These are phyloP conservation scores for Pythium rhizo-oryzae DNA, from an alignment of 352 stramenopile genomes.

Conservation along the genomic window DNA sequence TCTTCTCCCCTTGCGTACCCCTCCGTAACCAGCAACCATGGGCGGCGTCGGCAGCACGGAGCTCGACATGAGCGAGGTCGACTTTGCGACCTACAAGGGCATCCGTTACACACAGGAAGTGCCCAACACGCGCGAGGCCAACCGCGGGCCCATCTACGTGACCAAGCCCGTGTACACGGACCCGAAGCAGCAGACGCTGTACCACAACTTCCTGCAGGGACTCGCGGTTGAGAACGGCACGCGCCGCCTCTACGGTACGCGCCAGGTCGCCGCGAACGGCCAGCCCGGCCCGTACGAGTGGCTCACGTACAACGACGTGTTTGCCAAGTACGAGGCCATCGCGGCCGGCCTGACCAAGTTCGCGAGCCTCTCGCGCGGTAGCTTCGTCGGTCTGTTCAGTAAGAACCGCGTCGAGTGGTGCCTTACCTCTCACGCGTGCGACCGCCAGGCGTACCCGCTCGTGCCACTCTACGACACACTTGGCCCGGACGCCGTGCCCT, in stretches of 20 bases:
- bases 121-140: constrained; percentile 42
- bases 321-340: constrained; percentile 41
- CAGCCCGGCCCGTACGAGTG: constrained; percentile 53
- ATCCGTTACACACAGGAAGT: constrained; percentile 44
- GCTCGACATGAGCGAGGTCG: constrained; percentile 52
- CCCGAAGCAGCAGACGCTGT: constrained; percentile 47
- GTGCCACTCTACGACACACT: constrained; percentile 86
- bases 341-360: constrained; percentile 41
- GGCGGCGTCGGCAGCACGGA: constrained; percentile 41
- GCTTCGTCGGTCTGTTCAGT: constrained; percentile 59
- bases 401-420: constrained; percentile 80
- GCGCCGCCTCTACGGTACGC: constrained; percentile 45
- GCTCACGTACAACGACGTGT: constrained; percentile 59
- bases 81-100: constrained; percentile 57
- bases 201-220: constrained; percentile 47
- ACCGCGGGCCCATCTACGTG: constrained; percentile 46
- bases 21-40: constrained; percentile 33
- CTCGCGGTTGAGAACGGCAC: constrained; percentile 30
- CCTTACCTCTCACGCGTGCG: constrained; percentile 51
- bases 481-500: constrained; percentile 65
- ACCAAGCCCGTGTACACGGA: constrained; percentile 31
- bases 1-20: not conserved
- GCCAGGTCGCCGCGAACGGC: constrained; percentile 35
- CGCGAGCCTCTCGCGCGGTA: constrained; percentile 45
- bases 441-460: constrained; percentile 66